Conservation (phyloP, 1,284 basidiomycete species). For the Wallemia hederae region DNA sequence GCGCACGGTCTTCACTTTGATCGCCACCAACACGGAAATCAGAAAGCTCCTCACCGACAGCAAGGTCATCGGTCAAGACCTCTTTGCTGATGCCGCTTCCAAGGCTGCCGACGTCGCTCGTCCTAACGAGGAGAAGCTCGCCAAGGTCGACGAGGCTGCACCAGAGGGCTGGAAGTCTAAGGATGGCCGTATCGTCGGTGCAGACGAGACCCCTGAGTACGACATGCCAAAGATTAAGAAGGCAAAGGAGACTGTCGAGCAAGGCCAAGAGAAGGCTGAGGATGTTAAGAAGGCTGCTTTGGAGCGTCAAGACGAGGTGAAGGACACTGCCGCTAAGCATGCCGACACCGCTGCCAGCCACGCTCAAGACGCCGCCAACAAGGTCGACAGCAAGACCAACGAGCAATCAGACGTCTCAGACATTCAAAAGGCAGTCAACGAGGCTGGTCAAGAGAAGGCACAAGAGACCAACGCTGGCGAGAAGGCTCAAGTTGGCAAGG, state of each 20-base stretch:
- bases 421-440: background rate
- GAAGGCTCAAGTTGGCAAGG: slow-evolving; percentile 13
- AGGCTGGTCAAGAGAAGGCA: slow-evolving; percentile 10
- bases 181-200: slow-evolving; percentile 18
- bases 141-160: slow-evolving; percentile 36
- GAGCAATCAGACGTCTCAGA: background rate
- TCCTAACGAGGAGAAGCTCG: slow-evolving; percentile 33
- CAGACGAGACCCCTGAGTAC: slow-evolving; percentile 3
- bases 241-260: background rate
- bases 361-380: background rate
- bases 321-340: background rate
- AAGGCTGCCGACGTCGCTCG: slow-evolving; percentile 44
- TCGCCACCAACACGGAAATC: slow-evolving; percentile 70
- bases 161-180: slow-evolving; percentile 26
- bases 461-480: slow-evolving; percentile 14
- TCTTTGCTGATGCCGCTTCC: slow-evolving; percentile 43
- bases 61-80: slow-evolving; percentile 51
- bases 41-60: slow-evolving; percentile 64
- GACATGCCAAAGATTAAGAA: slow-evolving; percentile 2
- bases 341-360: too few relatives aligned
- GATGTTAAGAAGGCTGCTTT: background rate
- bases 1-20: slow-evolving; percentile 49
- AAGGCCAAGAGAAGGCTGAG: background rate
- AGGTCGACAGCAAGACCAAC: background rate
- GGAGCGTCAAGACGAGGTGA: background rate